Evolutionary conservation across 208 protist genomes (phyloP), one percentile per base, ranked within the genome.

Genomic region (Crithidia bombi): DNA sequence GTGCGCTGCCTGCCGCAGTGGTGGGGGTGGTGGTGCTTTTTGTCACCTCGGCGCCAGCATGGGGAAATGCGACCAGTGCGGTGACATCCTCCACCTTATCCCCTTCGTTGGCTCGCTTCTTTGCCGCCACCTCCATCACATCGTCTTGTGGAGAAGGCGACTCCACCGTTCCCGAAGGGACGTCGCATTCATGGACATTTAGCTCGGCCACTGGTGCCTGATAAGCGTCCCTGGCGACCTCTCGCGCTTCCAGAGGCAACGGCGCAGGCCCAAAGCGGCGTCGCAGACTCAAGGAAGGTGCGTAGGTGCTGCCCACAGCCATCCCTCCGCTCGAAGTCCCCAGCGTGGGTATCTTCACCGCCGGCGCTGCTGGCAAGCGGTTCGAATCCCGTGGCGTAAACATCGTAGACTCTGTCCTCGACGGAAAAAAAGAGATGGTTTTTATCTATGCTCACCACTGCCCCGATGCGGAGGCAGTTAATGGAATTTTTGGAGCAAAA

Each of bases 311-410:
- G 28, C 26, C 39, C 52, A 23, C 44, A 4, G 56, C 41, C 32
- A 15, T 21, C 36, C 65, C 57, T 17, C 21, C 35, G 36, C 14
- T 51, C 3, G 65, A 30, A 21, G 39, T 35, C 61, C 66, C 50
- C 23, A 82, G 61, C 12, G 65, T 65, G 21, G 76, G 76, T 12
- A 82, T 71, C 41, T 82, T 75, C 15, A 82, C 66, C 1, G 70
- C 19, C 33, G 76, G 76, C 3, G 76, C 70, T 23, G 41, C 44
- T 12, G 62, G 47, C 15, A 68, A 47, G 21, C n/a, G 21, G 43
- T 82, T 76, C 25, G 26, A 44, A 33, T 73, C 76, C 25, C 55
- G 70, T 33, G 49, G 55, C 0, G 62, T 52, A 41, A 82, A 74
- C 76, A 82, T 82, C 9, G 15, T 33, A 10, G 33, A 3, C 25